Base-by-base conservation (phyloP, 139 green algal genomes). In the Chlamydomonas sp. region DNA sequence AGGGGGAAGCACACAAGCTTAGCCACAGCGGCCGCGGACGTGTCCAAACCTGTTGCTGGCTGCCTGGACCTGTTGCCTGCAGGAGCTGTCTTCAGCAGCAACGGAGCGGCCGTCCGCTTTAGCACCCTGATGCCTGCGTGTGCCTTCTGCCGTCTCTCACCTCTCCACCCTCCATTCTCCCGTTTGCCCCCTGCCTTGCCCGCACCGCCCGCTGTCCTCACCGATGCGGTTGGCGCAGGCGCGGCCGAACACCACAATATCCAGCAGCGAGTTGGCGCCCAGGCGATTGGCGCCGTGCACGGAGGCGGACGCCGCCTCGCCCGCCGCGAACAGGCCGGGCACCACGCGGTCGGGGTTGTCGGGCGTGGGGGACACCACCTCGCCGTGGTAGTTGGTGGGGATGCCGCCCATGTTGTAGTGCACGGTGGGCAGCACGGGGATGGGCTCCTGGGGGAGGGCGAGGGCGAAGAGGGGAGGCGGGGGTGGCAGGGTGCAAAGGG, bases 321-420 rank as follows among this genome's bases (percentile, higher is more conserved):
- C 98, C 10, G 97, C 97, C 0, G 98, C 98, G 86, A 99, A 91
- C 5, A 99, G 96, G 71, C 98, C 98, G 0, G 97, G 97, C 69
- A 99, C 97, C 0, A 99, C 86, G 4, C 83, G 78, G 82, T 86
- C 78, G 58, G 84, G 57, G 61, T 90, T 63, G 58, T 74, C 69
- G 82, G 71, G 83, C 1, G 63, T 84, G 89, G 72, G 63, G 17
- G 60, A 9, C 71, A 86, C 63, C 82, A 93, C 83, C 96, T 90
- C 68, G 49, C 98, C 98, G 58, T 96, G 90, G 91, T 98, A 97
- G 94, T 99, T 99, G 84, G 98, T 99, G 66, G 98, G 98, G 77
- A 99, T 96, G 89, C 98, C 98, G 18, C 98, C 98, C 98, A 99
- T 99, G 94, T 99, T 99, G 95, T 99, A 99, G 92, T 99, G 98